A percentile compares a stretch with the other conserved stretches of the same genome.
Evolutionary conservation across 495 filamentous ascomycete species (phyloP).

Genomic region (Penicillium nucicola): DNA sequence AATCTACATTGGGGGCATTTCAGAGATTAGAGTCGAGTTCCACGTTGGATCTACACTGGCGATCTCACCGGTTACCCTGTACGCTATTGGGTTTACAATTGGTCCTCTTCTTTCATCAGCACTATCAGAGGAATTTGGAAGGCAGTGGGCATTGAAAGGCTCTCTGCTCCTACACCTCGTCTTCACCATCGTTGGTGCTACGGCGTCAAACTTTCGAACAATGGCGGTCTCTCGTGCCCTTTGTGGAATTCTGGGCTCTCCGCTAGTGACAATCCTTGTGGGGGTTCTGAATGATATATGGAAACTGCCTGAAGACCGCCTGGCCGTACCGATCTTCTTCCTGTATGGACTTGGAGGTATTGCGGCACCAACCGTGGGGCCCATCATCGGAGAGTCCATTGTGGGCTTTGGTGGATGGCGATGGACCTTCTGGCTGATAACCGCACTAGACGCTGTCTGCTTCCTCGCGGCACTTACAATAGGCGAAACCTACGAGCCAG

Average conservation of each 20-base stretch:
- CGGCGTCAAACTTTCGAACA: neutral
- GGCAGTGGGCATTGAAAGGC: neutral
- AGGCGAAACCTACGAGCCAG: neutral
- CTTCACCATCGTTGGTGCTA: neutral
- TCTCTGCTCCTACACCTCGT: neutral
- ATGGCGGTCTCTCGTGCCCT: neutral
- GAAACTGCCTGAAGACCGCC: neutral
- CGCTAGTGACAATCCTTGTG: neutral
- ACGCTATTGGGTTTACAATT: no score
- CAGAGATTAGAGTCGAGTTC: no score
- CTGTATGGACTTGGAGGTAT: neutral
- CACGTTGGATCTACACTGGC: no score
- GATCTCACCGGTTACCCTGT: no score
- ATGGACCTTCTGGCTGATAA: neutral
- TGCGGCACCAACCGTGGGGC: neutral
- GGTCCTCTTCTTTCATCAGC: no score
- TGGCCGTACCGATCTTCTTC: neutral
- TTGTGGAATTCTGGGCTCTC: neutral
- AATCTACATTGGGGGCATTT: no score
- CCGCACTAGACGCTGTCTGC: neutral
- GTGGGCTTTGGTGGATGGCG: neutral
- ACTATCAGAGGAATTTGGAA: neutral
- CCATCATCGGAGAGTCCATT: neutral
- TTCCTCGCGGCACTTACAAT: neutral
- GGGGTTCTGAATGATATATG: neutral